phyloP scores from a whole-genome alignment of 73 alveolate genomes.

The Blepharisma japonicum region DNA sequence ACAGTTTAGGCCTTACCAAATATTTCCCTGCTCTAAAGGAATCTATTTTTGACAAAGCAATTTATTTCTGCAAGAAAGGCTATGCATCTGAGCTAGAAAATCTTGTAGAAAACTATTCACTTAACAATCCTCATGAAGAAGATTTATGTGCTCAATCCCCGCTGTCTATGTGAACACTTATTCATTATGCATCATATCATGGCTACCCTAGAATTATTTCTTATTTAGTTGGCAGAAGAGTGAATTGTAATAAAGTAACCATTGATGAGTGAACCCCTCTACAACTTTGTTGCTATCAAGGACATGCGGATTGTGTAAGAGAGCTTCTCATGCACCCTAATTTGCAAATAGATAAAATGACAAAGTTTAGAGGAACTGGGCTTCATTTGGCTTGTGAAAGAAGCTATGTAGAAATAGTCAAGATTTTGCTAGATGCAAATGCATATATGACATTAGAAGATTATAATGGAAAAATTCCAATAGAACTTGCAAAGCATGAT shows the following conservation, averaged over 20 bases:
- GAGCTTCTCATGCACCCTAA: not conserved
- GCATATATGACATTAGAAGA: constrained; percentile 1
- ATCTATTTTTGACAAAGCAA: not conserved
- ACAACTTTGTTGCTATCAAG: not conserved
- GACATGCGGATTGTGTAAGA: not conserved
- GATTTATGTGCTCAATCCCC: no score
- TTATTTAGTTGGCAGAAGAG: not conserved
- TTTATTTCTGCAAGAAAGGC: not conserved
- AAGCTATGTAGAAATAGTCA: not conserved
- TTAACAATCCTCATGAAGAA: constrained; percentile 1
- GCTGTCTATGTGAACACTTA: no score
- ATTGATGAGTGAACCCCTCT: constrained; percentile 17
- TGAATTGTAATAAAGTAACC: not conserved
- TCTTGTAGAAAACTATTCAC: not conserved
- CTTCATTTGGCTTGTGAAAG: constrained; percentile 21
- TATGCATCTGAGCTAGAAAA: not conserved
- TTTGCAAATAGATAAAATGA: not conserved
- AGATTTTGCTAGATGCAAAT: not conserved
- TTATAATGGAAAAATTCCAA: not conserved
- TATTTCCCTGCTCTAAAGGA: not conserved
- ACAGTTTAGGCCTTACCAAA: not conserved
- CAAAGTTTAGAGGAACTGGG: constrained; percentile 14
- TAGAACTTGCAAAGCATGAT: not conserved
- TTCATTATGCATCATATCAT: constrained; percentile 17
- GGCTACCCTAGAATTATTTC: not conserved